Evolutionary conservation across 768 basidiomycete genomes (phyloP), one percentile per base, ranked within the genome.

Genomic region (Hirschioporus abietinus): DNA sequence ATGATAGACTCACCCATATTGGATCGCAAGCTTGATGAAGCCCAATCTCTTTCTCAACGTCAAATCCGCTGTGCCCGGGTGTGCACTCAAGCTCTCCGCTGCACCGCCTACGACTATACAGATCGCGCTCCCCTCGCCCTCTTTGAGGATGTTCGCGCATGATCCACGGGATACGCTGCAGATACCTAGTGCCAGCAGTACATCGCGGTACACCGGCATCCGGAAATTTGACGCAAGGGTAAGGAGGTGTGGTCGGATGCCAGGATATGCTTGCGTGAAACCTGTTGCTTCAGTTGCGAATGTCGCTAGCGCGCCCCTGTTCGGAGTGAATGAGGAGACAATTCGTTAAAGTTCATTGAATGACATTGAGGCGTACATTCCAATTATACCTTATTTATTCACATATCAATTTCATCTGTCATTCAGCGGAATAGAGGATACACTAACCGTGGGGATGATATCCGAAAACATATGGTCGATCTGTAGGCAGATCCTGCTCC

Each of bases 81-180:
- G 92, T 8, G 97, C 97, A 71, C 88, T 90, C 72, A 99, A 77
- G 76, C 91, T 93, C 81, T 99, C 97, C 18, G 96, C 90, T 0
- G 97, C 96, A 25, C 97, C 97, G 0, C 97, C 97, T 0, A 99
- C 90, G 3, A 99, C 96, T 67, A 99, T 99, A 2, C 91, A 92
- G 72, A 99, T 95, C 0, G 94, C 88, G 20, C 78, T 74, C 66
- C 76, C 72, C 1, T 72, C 68, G 63, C 82, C 83, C 67, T 76
- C 69, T 65, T 73, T 73, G 23, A 99, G 81, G 67, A 98, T 96
- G 76, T 94, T 95, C 36, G 90, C 89, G 76, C 97, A 99, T 1
- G 92, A 91, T 68, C 84, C 76, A 76, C 93, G 96, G 72, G 92
- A 94, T 25, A 99, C 97, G 68, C 93, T 95, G 77, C 92, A 92